Conservation (phyloP, 2,329 filamentous ascomycete species). For the Epichloe elymi region DNA sequence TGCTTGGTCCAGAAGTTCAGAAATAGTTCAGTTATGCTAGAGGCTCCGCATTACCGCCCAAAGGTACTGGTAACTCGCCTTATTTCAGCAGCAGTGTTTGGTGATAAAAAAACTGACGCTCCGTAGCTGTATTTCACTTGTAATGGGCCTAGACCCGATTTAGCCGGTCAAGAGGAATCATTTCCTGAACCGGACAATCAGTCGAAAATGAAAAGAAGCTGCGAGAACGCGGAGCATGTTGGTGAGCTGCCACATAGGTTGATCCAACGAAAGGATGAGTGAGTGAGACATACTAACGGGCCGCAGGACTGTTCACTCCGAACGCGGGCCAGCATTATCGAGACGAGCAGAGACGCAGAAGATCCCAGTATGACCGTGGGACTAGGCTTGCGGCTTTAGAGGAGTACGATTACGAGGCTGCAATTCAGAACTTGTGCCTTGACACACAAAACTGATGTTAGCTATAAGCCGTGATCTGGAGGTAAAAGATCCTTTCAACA, state of each 20-base stretch:
- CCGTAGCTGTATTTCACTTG: slow-evolving; percentile 38
- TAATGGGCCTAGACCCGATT: slow-evolving; percentile 32
- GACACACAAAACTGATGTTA: slow-evolving; percentile 1
- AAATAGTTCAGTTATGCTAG: slow-evolving; percentile 92
- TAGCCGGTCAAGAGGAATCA: slow-evolving; percentile 56
- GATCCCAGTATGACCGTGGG: slow-evolving; percentile 71
- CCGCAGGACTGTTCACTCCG: slow-evolving; percentile 65
- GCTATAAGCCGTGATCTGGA: background rate
- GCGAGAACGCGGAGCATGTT: slow-evolving; percentile 74
- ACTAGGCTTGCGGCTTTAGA: slow-evolving; percentile 58
- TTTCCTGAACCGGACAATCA: slow-evolving; percentile 75
- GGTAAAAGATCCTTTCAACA: background rate
- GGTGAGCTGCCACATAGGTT: slow-evolving; percentile 37
- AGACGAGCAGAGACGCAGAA: slow-evolving; percentile 62
- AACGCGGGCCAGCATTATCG: slow-evolving; percentile 60
- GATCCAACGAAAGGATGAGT: background rate
- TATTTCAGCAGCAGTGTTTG: background rate
- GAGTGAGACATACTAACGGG: background rate
- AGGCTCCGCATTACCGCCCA: slow-evolving; percentile 67
- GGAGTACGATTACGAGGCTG: slow-evolving; percentile 40
- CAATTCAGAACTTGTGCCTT: slow-evolving; percentile 26
- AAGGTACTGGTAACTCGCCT: slow-evolving; percentile 43
- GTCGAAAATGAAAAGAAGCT: slow-evolving; percentile 76
- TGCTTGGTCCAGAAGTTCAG: slow-evolving; percentile 89
- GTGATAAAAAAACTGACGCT: background rate